These are phyloP conservation scores for Scorias spongiosa DNA, from an alignment of 2,329 filamentous ascomycete species.

Conservation along the genomic window DNA sequence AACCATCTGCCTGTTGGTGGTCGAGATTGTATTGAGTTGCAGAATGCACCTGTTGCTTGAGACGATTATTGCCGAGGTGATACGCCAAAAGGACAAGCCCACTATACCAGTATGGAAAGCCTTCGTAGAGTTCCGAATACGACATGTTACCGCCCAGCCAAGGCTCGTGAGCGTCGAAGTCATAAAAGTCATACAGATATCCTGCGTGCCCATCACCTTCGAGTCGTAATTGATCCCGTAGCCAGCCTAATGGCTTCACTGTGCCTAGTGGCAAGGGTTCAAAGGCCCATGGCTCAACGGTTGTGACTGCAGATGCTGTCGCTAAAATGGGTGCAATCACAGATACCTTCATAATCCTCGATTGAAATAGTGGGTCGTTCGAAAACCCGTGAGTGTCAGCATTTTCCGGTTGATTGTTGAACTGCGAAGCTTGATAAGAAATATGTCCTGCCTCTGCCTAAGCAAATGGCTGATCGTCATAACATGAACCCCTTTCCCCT, in stretches of 20 bases:
- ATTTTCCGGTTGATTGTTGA: no score
- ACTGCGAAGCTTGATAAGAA: no score
- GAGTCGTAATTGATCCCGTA: slow-evolving; percentile 34
- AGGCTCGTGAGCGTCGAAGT: slow-evolving; percentile 34
- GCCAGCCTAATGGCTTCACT: slow-evolving; percentile 37
- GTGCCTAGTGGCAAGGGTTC: slow-evolving; percentile 33
- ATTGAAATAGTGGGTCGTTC: no score
- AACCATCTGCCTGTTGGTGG: slow-evolving; percentile 38
- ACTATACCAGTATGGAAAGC: slow-evolving; percentile 45
- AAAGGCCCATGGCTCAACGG: slow-evolving; percentile 13
- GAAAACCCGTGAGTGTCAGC: no score
- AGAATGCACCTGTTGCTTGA: slow-evolving; percentile 35
- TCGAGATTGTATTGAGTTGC: slow-evolving; percentile 34
- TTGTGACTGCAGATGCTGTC: not conserved
- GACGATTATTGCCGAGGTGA: slow-evolving; percentile 29
- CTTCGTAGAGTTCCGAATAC: slow-evolving; percentile 40
- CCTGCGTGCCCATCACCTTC: slow-evolving; percentile 38
- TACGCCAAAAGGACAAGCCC: slow-evolving; percentile 42
- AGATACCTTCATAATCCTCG: not conserved
- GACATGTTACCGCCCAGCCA: slow-evolving; percentile 39
- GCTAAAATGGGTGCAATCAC: not conserved
- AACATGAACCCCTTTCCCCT: no score
- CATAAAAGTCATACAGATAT: slow-evolving; percentile 40
- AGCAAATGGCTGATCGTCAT: no score
- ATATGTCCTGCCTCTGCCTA: no score